Percentiles rank a stretch among this genome's conserved stretches.
Evolutionary conservation across 2,329 filamentous ascomycete genomes (phyloP).

Genomic region (Sporothrix humicola): DNA sequence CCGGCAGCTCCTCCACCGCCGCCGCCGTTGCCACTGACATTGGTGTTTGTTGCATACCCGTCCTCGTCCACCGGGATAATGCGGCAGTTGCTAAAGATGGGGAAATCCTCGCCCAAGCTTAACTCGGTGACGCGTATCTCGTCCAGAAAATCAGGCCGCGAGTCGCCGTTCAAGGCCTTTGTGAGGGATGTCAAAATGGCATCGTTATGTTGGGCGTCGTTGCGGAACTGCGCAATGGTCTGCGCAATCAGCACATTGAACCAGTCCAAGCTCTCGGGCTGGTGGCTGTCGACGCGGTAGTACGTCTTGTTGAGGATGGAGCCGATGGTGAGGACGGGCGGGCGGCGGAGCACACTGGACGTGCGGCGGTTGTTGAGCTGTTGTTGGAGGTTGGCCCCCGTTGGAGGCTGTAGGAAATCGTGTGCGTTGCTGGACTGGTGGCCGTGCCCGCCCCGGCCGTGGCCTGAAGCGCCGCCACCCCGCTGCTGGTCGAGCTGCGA

Average conservation of each 20-base stretch:
- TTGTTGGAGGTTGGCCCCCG: conserved; percentile 55
- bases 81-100: conserved; percentile 97
- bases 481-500: conserved; percentile 43
- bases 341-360: conserved; percentile 73
- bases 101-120: conserved; percentile 93
- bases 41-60: conserved; percentile 49
- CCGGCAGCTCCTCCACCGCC: conserved; percentile 47
- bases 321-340: conserved; percentile 81
- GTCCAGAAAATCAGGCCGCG: conserved; percentile 88
- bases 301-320: conserved; percentile 97
- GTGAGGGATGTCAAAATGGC: conserved; percentile 86
- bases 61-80: conserved; percentile 90
- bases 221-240: conserved; percentile 92
- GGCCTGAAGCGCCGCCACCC: conserved; percentile 41
- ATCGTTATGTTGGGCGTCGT: conserved; percentile 89
- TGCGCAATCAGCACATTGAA: conserved; percentile 98
- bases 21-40: conserved; percentile 17
- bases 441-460: conserved; percentile 22
- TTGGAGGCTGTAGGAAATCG: conserved; percentile 40
- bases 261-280: conserved; percentile 97
- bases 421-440: neutral
- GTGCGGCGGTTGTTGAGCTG: conserved; percentile 53
- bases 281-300: conserved; percentile 93
- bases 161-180: conserved; percentile 82
- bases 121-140: conserved; percentile 94